phyloP scores from a whole-genome alignment of 352 stramenopile genomes.

The Phytophthora aleatoria region DNA sequence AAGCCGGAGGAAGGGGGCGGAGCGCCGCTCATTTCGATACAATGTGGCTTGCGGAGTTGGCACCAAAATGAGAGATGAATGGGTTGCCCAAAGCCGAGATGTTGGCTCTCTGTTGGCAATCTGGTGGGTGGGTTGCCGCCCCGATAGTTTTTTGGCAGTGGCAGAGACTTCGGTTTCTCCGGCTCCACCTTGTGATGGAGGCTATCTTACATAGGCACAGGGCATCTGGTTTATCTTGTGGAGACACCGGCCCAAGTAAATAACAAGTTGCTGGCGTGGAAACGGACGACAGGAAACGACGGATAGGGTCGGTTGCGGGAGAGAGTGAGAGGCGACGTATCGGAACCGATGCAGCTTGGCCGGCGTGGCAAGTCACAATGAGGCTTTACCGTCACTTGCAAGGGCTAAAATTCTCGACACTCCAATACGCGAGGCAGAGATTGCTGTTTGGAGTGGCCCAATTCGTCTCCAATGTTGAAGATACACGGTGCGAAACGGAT shows the following conservation, averaged over 20 bases:
- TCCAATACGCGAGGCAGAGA: conserved; percentile 8
- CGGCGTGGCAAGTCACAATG: background rate
- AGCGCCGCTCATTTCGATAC: conserved; percentile 23
- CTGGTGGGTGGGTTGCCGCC: conserved; percentile 11
- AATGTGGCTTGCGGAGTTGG: conserved; percentile 22
- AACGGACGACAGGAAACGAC: conserved; percentile 13
- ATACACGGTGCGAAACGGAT: conserved; percentile 13
- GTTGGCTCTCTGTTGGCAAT: background rate
- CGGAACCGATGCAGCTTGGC: background rate
- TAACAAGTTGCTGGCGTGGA: conserved; percentile 12
- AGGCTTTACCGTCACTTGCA: conserved; percentile 7
- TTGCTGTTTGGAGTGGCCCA: background rate
- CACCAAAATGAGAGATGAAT: conserved; percentile 38
- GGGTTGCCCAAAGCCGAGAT: conserved; percentile 1
- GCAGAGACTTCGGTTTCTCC: conserved; percentile 36
- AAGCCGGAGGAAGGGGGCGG: conserved; percentile 36
- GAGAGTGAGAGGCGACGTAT: conserved; percentile 9
- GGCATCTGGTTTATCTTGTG: conserved; percentile 27
- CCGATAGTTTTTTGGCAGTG: conserved; percentile 15
- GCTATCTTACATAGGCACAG: conserved; percentile 10
- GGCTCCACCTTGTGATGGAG: conserved; percentile 11
- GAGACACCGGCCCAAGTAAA: background rate
- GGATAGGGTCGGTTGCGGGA: conserved; percentile 19
- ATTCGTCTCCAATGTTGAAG: conserved; percentile 17
- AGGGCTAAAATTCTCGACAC: conserved; percentile 9